Percentiles rank a stretch among this genome's conserved stretches.
These are phyloP conservation scores for Allomyces macrogynus DNA, from an alignment of 192 early-diverging fungal genomes.

Conservation along the genomic window DNA sequence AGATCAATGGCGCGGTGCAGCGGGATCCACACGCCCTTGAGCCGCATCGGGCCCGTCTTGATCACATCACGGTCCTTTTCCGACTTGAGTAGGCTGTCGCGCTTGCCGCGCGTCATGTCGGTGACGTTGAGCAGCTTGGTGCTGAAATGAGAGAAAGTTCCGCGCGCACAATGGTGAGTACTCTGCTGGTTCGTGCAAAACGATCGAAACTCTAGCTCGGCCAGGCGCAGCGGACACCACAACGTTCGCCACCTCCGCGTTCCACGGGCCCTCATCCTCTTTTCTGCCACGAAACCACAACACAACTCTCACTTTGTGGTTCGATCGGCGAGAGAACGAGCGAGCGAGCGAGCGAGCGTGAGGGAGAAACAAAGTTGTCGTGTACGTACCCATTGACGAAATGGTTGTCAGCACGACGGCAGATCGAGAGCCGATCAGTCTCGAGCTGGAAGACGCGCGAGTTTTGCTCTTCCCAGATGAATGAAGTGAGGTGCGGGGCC, in stretches of 20 bases:
- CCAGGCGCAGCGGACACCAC: no score
- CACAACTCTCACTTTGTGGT: no score
- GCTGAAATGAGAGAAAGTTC: conserved; percentile 24
- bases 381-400: background rate
- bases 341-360: no score
- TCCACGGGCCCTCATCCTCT: background rate
- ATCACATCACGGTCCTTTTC: conserved; percentile 68
- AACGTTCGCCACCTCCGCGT: no score
- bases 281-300: background rate
- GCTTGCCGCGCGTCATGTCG: conserved; percentile 68
- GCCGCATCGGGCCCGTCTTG: conserved; percentile 68
- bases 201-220: no score
- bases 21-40: conserved; percentile 73
- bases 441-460: background rate
- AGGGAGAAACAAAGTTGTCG: no score
- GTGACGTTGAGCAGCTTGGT: conserved; percentile 72
- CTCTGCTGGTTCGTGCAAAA: no score
- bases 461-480: background rate
- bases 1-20: conserved; percentile 41
- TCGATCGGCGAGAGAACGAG: no score
- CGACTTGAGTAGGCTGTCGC: conserved; percentile 70
- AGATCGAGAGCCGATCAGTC: background rate
- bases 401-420: background rate
- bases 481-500: background rate
- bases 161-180: background rate